Evolutionary conservation across 1,139 yeast genomes (phyloP), one percentile per base, ranked within the genome.

Genomic region (Magnusiomyces tetraspermus): DNA sequence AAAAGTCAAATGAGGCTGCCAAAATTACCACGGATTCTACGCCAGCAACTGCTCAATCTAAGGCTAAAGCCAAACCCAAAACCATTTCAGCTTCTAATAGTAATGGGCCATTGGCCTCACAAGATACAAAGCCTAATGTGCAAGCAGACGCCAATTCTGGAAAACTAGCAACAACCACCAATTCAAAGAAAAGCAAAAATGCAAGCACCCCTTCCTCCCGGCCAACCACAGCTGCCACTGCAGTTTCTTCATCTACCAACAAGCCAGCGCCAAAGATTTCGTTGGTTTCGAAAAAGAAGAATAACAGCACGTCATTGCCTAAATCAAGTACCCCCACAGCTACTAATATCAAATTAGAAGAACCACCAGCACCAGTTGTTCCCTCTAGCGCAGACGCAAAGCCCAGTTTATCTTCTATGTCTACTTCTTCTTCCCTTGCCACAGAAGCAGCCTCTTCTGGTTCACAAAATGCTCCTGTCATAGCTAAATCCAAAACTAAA

Each of bases 231-330:
- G 23, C 21, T 5, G 13, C 8, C 3, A 3, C 28, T 4, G 31
- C 28, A 15, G 10, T 36, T 26, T 17, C 46, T 26, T 36, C n/a
- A 11, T 23, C 33, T 6, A 22, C 8, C n/a, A 8, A 10, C 21
- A 43, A 43, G 21, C 46, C 46, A 11, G 31, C 24, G 15, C 46
- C 46, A 8, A 43, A 43, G 21, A 43, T 43, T 24, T 43, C 46
- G 11, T 28, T 43, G 23, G 33, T 43, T 26, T 43, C 46, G 5
- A 43, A 43, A 30, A 43, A 43, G 33, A 23, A 24, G 33, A 23
- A 17, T 10, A 24, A 24, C 5, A 11, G 15, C 23, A 38, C 19
- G 11, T 4, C 43, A 19, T 17, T 11, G 21, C 4, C 43, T 17
- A 38, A 38, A 22, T 23, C 43, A 6, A 22, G 6, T 19, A 19